Evolutionary conservation across 1,284 basidiomycete genomes (phyloP), one percentile per base, ranked within the genome.

Genomic region (Ceratobasidium sp.): DNA sequence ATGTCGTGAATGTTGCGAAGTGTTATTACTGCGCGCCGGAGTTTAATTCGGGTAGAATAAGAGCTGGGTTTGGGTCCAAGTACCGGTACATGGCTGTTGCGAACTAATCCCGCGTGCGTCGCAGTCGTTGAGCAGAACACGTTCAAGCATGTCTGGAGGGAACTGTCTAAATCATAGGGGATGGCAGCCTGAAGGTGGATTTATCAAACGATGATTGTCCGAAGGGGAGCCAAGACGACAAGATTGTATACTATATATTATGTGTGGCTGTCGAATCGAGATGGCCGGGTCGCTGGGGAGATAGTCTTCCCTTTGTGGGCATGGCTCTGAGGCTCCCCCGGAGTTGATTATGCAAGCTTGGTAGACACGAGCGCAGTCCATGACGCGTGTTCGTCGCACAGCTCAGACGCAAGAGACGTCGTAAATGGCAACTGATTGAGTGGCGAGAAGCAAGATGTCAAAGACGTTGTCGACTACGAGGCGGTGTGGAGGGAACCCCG

Each of bases 401-500:
- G 59, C 59, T 47, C 59, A 46, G 46, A 6, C 59, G 43, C 26
- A 23, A 28, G 32, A 18, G 26, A 47, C 28, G 43, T 4, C 59
- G 26, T 18, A 61, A 61, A 47, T 0, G 59, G 59, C 43, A 38
- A 38, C 11, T 38, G 35, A 38, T 38, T 38, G 35, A 38, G 35
- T 4, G 35, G 35, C 35, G 35, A 38, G 11, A 11, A 38, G 6
- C 11, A 11, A 11, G 35, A 38, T 38, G 35, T n/a, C 47, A 44
- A 47, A n/a, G 26, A 28, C 23, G 11, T 8, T 61, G 59, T 61
- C 59, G 26, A 61, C 16, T 30, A 61, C 43, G 59, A 61, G 59
- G 59, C 59, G 59, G 41, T 61, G 46, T 44, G 43, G 26, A 28
- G 43, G 46, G 59, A 61, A 61, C n/a, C 59, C 28, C 59, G 16